A percentile compares a stretch with the other conserved stretches of the same genome.
Evolutionary conservation across 2,329 filamentous ascomycete species (phyloP).

Genomic region (Scytalidium lignicola): DNA sequence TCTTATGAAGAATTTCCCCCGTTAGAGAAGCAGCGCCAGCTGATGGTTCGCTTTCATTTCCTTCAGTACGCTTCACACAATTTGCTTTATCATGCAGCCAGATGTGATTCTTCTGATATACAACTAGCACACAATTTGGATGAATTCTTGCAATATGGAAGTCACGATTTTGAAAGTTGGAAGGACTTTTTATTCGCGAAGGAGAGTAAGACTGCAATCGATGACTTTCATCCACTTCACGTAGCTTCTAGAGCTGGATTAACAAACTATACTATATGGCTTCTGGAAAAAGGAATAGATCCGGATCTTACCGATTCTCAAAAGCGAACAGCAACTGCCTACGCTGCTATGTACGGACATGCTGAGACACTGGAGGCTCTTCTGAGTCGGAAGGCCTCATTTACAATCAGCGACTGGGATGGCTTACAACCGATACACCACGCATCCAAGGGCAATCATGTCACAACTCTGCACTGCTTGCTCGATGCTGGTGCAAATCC

Average conservation of each 20-base stretch:
- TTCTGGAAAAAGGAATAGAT: conserved; percentile 1
- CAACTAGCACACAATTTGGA: not conserved
- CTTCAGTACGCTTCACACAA: conserved; percentile 3
- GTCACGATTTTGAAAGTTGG: conserved; percentile 2
- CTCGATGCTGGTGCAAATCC: conserved; percentile 26
- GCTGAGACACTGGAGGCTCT: conserved; percentile 1
- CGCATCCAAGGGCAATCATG: conserved; percentile 28
- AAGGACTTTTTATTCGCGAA: not conserved
- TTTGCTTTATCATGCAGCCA: conserved; percentile 1
- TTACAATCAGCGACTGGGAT: conserved; percentile 13
- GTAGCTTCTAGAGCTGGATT: conserved; percentile 4
- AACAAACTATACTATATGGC: conserved; percentile 1
- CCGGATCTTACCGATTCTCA: not conserved
- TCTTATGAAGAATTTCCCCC: not conserved
- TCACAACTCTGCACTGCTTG: conserved; percentile 22
- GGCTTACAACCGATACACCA: conserved; percentile 31
- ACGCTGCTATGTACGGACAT: conserved; percentile 2
- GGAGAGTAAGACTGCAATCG: not conserved
- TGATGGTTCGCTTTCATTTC: conserved; percentile 1
- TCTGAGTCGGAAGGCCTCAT: conserved; percentile 4
- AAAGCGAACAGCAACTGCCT: conserved; percentile 1
- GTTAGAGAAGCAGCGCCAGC: not conserved
- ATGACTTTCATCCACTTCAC: not conserved
- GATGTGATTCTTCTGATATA: not conserved
- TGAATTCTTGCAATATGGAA: not conserved